A percentile compares a stretch with the other conserved stretches of the same genome.
phyloP scores from a whole-genome alignment of 2,329 filamentous ascomycete genomes.

The Venturia asperata region DNA sequence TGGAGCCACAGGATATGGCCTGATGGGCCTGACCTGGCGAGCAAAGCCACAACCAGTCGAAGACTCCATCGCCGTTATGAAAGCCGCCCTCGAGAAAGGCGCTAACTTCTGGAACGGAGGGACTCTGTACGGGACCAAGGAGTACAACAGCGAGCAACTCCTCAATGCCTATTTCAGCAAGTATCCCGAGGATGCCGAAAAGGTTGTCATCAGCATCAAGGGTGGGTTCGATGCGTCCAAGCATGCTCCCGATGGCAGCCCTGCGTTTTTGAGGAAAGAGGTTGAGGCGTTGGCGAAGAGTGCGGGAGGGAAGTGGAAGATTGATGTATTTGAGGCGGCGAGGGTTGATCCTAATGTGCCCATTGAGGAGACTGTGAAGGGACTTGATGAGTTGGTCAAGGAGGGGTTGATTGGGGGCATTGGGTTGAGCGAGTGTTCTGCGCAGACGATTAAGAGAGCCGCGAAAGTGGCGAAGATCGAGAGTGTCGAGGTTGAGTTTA shows the following conservation, averaged over 20 bases:
- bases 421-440: slow-evolving; percentile 48
- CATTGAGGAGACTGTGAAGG: slow-evolving; percentile 43
- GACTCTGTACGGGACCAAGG: slow-evolving; percentile 41
- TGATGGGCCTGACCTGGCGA: slow-evolving; percentile 46
- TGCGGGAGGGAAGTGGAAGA: slow-evolving; percentile 41
- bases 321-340: slow-evolving; percentile 44
- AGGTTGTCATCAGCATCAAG: slow-evolving; percentile 46
- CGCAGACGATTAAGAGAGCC: slow-evolving; percentile 46
- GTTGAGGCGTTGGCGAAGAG: slow-evolving; percentile 41
- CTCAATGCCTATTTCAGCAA: slow-evolving; percentile 46
- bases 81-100: slow-evolving; percentile 35
- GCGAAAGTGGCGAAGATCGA: slow-evolving; percentile 44
- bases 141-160: slow-evolving; percentile 42
- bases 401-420: slow-evolving; percentile 53
- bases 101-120: slow-evolving; percentile 47
- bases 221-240: slow-evolving; percentile 33
- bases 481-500: slow-evolving; percentile 50
- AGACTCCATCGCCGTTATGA: slow-evolving; percentile 41
- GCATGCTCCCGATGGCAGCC: slow-evolving; percentile 36
- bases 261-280: slow-evolving; percentile 37
- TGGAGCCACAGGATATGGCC: slow-evolving; percentile 39
- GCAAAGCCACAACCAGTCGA: slow-evolving; percentile 31
- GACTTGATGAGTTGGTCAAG: slow-evolving; percentile 42
- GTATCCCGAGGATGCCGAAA: slow-evolving; percentile 44
- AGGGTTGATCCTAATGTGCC: slow-evolving; percentile 39